These are phyloP conservation scores for Microcera coccophila DNA, from an alignment of 2,329 filamentous ascomycete species.

Conservation along the genomic window DNA sequence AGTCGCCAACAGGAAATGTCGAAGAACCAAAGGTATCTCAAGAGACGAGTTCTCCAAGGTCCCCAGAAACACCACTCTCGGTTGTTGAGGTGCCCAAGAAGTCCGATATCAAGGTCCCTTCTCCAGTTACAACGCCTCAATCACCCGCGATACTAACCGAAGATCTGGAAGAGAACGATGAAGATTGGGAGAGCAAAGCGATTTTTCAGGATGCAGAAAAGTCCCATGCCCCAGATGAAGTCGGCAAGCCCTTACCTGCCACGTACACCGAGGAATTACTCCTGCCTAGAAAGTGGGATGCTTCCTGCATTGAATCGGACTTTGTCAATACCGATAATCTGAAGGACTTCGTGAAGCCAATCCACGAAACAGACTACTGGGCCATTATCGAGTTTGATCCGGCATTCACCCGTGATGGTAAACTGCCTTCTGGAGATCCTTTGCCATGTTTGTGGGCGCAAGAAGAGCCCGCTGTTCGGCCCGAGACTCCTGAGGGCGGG, in stretches of 20 bases:
- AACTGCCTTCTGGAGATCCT: conserved; percentile 20
- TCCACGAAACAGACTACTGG: conserved; percentile 42
- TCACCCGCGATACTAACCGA: no score
- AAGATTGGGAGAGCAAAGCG: conserved; percentile 30
- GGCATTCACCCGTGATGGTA: conserved; percentile 33
- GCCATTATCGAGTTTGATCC: conserved; percentile 40
- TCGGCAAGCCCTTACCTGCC: conserved; percentile 42
- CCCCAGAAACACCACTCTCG: no score
- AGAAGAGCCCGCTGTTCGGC: not conserved
- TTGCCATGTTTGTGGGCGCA: conserved; percentile 12
- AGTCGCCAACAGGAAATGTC: no score
- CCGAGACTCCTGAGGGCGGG: conserved; percentile 1
- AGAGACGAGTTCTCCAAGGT: no score
- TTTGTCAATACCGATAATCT: conserved; percentile 42
- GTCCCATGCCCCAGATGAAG: conserved; percentile 37
- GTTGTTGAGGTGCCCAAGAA: no score
- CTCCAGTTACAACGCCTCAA: no score
- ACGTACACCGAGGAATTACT: conserved; percentile 44
- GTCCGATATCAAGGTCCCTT: no score
- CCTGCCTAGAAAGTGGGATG: conserved; percentile 42
- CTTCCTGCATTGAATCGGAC: conserved; percentile 41
- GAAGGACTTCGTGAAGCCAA: conserved; percentile 40
- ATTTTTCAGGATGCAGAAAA: conserved; percentile 37
- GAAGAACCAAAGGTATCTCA: no score
- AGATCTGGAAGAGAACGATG: not conserved